Evolutionary conservation across 345 rosid genomes (phyloP), one percentile per base, ranked within the genome.

Genomic region (Durio zibethinus): DNA sequence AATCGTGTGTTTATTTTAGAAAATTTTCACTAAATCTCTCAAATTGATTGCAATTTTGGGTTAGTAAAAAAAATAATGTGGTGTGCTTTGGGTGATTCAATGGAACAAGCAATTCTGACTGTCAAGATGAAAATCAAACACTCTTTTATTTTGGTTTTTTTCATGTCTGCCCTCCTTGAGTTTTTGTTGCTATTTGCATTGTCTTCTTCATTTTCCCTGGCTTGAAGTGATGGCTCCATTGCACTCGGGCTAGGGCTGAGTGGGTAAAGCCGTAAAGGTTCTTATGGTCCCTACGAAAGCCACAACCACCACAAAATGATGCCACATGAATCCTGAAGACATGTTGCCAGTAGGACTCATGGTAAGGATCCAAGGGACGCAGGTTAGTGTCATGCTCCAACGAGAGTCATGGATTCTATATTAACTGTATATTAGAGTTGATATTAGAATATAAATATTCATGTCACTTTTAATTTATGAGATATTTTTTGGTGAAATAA

Each of bases 231-330:
- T 47, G 81, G 62, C 42, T 79, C 82, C 0, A 84, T 86, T 9
- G 88, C 89, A 6, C 68, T 62, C 16, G 93, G 87, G 2, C 45
- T 90, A 5, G 87, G 84, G 66, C 82, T 42, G 5, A 21, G 82
- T 21, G 86, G 88, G 8, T 76, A n/a, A n/a, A n/a, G 64, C 7
- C n/a, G n/a, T n/a, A n/a, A n/a, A 76, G 84, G 27, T 85, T 86
- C 81, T 31, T 85, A 42, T 88, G 89, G 88, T 85, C 83, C 29
- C 65, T 84, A 71, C 84, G 82, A 9, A 1, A 7, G 21, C 56
- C 23, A 16, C 61, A 43, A 31, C 36, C 64, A 23, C 73, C 21
- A 15, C 27, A 56, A 23, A 21, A 38, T 5, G 68, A 45, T 61
- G 50, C 57, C 81, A 52, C 43, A 33, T 59, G 31, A 62, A 62